phyloP scores from a whole-genome alignment of 495 filamentous ascomycete species.

The Neurospora tetrasperma region DNA sequence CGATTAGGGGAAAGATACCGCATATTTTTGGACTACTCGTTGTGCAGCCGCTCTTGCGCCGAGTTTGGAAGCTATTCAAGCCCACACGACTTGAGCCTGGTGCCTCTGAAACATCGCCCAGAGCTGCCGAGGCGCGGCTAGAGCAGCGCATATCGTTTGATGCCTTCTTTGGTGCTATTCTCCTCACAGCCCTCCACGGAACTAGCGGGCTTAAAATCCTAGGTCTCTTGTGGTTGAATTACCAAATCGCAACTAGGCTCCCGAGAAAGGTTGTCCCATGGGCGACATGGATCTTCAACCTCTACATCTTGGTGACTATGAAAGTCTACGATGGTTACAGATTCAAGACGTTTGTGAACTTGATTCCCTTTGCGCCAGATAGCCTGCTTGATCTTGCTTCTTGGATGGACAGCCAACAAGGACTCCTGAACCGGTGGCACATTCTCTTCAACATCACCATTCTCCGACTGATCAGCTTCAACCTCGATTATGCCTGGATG shows the following conservation, averaged over 20 bases:
- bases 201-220: slow-evolving; percentile 76
- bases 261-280: slow-evolving; percentile 56
- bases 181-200: slow-evolving; percentile 72
- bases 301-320: slow-evolving; percentile 78
- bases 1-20: slow-evolving; percentile 79
- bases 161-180: slow-evolving; percentile 68
- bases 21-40: slow-evolving; percentile 61
- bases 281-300: slow-evolving; percentile 91
- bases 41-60: slow-evolving; percentile 69
- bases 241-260: slow-evolving; percentile 57
- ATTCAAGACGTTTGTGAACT: slow-evolving; percentile 48
- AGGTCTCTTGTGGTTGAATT: slow-evolving; percentile 71
- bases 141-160: slow-evolving; percentile 79
- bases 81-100: slow-evolving; percentile 15
- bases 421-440: slow-evolving; percentile 81
- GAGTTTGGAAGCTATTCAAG: slow-evolving; percentile 47
- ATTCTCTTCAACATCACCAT: slow-evolving; percentile 96
- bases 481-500: slow-evolving; percentile 95
- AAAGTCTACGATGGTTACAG: slow-evolving; percentile 74
- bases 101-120: slow-evolving; percentile 13
- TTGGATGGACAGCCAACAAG: slow-evolving; percentile 65
- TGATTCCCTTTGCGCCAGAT: slow-evolving; percentile 33
- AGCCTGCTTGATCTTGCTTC: slow-evolving; percentile 45
- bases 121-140: slow-evolving; percentile 54
- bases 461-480: slow-evolving; percentile 87